These are phyloP conservation scores for Calendula officinalis DNA, from an alignment of 129 eudicot species.

Conservation along the genomic window DNA sequence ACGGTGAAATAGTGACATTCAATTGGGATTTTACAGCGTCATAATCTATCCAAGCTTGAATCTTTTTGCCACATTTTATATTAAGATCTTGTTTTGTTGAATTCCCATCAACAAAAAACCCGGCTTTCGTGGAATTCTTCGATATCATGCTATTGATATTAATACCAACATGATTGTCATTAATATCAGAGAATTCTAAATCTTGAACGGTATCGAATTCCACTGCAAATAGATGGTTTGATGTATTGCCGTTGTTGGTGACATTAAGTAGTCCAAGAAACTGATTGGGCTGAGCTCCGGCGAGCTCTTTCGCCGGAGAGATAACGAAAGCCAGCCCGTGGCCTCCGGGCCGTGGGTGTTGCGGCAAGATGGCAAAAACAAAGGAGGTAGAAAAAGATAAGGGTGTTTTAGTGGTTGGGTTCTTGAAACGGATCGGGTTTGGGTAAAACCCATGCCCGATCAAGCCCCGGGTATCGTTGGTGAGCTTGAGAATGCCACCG, in stretches of 20 bases:
- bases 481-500: slow-evolving; percentile 54
- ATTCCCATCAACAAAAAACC: slow-evolving; percentile 47
- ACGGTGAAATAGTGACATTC: slow-evolving; percentile 55
- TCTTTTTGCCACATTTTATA: slow-evolving; percentile 46
- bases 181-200: slow-evolving; percentile 56
- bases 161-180: slow-evolving; percentile 71
- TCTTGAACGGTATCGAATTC: slow-evolving; percentile 80
- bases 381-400: slow-evolving; percentile 71
- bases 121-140: slow-evolving; percentile 50
- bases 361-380: slow-evolving; percentile 60
- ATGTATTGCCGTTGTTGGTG: slow-evolving; percentile 49
- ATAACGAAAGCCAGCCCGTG: slow-evolving; percentile 77
- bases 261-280: slow-evolving; percentile 67
- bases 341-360: slow-evolving; percentile 59
- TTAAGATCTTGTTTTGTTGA: slow-evolving; percentile 38
- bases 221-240: slow-evolving; percentile 75
- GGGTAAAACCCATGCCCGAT: slow-evolving; percentile 70
- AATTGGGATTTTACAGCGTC: slow-evolving; percentile 41
- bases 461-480: slow-evolving; percentile 39
- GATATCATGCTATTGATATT: slow-evolving; percentile 59
- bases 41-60: slow-evolving; percentile 83
- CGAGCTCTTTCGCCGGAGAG: slow-evolving; percentile 44
- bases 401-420: slow-evolving; percentile 37
- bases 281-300: slow-evolving; percentile 65
- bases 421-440: slow-evolving; percentile 46